These are phyloP conservation scores for Knoxdaviesia capensis DNA, from an alignment of 2,329 filamentous ascomycete genomes.

Conservation along the genomic window DNA sequence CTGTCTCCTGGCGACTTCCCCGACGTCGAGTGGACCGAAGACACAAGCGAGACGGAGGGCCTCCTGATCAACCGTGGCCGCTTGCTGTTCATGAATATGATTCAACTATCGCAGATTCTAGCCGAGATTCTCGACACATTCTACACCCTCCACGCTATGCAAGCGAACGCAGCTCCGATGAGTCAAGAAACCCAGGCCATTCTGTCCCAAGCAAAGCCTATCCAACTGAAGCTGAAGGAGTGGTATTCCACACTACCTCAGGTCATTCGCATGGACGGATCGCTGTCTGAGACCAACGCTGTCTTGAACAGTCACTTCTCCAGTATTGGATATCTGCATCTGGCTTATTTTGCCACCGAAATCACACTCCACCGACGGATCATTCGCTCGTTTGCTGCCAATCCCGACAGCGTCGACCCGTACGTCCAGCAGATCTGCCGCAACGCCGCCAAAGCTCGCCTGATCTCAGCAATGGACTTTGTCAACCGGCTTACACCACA, in stretches of 20 bases:
- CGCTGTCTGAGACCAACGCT: constrained; percentile 15
- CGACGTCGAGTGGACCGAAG: constrained; percentile 47
- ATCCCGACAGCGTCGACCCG: constrained; percentile 33
- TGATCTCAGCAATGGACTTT: constrained; percentile 95
- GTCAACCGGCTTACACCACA: constrained; percentile 77
- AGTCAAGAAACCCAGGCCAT: constrained; percentile 52
- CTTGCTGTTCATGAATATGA: constrained; percentile 54
- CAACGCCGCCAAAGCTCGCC: constrained; percentile 76
- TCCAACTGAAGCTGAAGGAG: constrained; percentile 64
- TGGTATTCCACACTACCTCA: constrained; percentile 57
- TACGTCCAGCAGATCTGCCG: constrained; percentile 87
- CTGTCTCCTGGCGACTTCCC: constrained; percentile 51
- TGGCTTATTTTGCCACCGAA: constrained; percentile 85
- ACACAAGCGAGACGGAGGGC: constrained; percentile 34
- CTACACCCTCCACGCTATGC: constrained; percentile 60
- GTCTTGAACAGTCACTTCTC: constrained; percentile 21
- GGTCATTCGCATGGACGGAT: constrained; percentile 45
- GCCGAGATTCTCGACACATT: constrained; percentile 68
- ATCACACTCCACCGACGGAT: constrained; percentile 86
- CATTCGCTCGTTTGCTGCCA: constrained; percentile 49
- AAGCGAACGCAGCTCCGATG: constrained; percentile 44
- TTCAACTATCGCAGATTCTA: constrained; percentile 54
- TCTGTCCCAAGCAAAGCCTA: constrained; percentile 56
- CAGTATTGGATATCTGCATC: constrained; percentile 59
- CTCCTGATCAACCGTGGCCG: constrained; percentile 47